Evolutionary conservation across 2,329 filamentous ascomycete species (phyloP).

Genomic region (Coniochaeta pulveracea): DNA sequence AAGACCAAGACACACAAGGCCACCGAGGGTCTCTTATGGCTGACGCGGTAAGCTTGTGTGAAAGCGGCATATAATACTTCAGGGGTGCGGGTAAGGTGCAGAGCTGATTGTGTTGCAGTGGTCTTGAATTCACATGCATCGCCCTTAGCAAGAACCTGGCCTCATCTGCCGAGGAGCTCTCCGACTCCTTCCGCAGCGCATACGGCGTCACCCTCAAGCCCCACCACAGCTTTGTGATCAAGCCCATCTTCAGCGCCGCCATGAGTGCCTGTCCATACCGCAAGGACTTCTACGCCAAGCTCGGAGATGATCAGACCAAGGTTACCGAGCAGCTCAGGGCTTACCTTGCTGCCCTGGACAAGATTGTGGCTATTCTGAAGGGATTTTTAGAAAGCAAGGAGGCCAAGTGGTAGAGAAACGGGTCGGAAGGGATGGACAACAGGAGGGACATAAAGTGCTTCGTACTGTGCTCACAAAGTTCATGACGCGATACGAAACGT

Average conservation of each 20-base stretch:
- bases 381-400: conserved; percentile 43
- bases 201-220: conserved; percentile 84
- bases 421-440: not conserved
- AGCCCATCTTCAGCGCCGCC: conserved; percentile 84
- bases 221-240: conserved; percentile 80
- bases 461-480: too few species aligned
- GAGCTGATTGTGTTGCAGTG: too few species aligned
- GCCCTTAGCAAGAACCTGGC: conserved; percentile 68
- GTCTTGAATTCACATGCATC: conserved; percentile 85
- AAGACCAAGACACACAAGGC: conserved; percentile 82
- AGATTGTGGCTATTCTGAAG: conserved; percentile 66
- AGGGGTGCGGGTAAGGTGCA: too few species aligned
- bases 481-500: too few species aligned
- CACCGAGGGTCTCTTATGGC: conserved; percentile 84
- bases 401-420: conserved; percentile 41
- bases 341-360: conserved; percentile 71
- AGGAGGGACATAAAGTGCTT: too few species aligned
- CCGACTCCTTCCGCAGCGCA: conserved; percentile 73
- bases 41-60: conserved; percentile 71
- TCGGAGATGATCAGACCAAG: conserved; percentile 55
- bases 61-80: too few species aligned
- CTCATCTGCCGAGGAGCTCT: conserved; percentile 62
- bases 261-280: conserved; percentile 92
- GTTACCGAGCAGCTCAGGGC: conserved; percentile 52
- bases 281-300: conserved; percentile 84